Percentiles rank a stretch among this genome's conserved stretches.
phyloP scores from a whole-genome alignment of 129 eudicot species.

The Centaurea solstitialis region DNA sequence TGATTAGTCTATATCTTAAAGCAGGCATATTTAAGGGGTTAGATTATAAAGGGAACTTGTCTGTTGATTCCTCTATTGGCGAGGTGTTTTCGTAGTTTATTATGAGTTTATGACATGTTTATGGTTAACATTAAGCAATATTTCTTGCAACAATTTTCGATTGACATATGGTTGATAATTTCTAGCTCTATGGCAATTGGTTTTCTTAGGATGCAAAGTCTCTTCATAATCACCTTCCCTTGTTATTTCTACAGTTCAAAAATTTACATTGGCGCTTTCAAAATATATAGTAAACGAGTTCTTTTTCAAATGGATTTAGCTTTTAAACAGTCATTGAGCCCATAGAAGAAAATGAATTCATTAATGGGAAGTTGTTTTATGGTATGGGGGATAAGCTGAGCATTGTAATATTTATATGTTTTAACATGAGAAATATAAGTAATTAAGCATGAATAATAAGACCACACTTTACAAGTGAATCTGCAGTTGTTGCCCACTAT shows the following conservation, averaged over 20 bases:
- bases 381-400: background rate
- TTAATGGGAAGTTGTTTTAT: background rate
- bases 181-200: background rate
- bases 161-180: background rate
- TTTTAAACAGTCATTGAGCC: background rate
- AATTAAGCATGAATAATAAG: background rate
- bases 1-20: background rate
- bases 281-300: background rate
- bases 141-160: background rate
- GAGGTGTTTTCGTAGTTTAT: background rate
- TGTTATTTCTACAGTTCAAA: background rate
- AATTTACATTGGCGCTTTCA: background rate
- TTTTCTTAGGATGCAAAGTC: background rate
- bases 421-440: background rate
- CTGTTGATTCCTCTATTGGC: background rate
- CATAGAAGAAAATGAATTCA: background rate
- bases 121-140: background rate
- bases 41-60: background rate
- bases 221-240: background rate
- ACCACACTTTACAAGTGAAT: background rate
- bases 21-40: background rate
- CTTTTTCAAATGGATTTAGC: background rate
- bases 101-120: background rate
- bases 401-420: background rate
- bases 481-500: background rate